A percentile compares a stretch with the other conserved stretches of the same genome.
phyloP scores from a whole-genome alignment of 306 rosid species.

The Ormosia emarginata region DNA sequence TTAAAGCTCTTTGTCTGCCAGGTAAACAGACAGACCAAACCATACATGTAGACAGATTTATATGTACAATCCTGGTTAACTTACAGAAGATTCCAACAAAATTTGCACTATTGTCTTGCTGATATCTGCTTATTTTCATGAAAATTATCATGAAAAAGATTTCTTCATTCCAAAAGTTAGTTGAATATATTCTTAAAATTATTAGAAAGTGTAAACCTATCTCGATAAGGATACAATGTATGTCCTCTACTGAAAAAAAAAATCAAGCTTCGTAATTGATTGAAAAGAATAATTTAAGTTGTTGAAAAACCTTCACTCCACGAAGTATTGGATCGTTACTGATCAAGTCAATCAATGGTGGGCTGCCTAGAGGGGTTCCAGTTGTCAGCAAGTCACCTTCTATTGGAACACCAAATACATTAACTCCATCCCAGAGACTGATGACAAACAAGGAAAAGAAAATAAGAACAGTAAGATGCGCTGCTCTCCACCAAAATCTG shows the following conservation, averaged over 20 bases:
- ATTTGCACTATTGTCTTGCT: background rate
- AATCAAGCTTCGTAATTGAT: background rate
- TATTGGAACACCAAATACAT: conserved; percentile 70
- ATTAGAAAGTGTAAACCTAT: background rate
- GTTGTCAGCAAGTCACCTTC: conserved; percentile 67
- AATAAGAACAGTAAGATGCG: conserved; percentile 27
- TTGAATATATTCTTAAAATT: background rate
- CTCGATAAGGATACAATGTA: background rate
- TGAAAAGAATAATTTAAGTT: conserved; percentile 22
- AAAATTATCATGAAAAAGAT: background rate
- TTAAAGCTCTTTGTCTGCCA: background rate
- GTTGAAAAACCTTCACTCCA: conserved; percentile 75
- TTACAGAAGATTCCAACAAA: background rate
- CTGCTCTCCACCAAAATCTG: conserved; percentile 10
- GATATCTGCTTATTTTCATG: background rate
- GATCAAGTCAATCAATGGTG: conserved; percentile 87
- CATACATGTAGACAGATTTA: background rate
- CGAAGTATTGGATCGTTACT: conserved; percentile 87
- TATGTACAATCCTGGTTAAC: background rate
- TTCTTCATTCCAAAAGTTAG: conserved; percentile 12
- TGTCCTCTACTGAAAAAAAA: background rate
- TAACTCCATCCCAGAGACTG: conserved; percentile 84
- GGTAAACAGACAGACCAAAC: background rate
- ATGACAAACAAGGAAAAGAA: conserved; percentile 29
- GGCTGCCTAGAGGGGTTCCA: conserved; percentile 81